phyloP scores from a whole-genome alignment of 169 alveolate genomes.

The Prorocentrum cordatum region DNA sequence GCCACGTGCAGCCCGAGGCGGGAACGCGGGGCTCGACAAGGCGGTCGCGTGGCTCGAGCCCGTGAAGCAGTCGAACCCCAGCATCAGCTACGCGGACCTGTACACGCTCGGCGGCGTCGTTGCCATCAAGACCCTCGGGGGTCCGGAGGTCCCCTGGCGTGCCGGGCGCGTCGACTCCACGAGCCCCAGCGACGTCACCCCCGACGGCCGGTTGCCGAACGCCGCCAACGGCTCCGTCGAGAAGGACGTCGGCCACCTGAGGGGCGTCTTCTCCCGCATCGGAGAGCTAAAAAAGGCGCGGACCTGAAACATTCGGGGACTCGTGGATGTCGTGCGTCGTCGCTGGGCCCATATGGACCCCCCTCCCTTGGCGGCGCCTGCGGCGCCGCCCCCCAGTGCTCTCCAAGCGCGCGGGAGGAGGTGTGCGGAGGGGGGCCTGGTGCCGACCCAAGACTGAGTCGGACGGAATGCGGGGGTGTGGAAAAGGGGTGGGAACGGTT shows the following conservation, averaged over 20 bases:
- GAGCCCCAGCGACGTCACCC: slow-evolving; percentile 7
- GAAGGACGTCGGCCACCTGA: background rate
- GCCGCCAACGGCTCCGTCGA: slow-evolving; percentile 3
- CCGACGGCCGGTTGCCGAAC: slow-evolving; percentile 9
- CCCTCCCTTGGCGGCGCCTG: no score
- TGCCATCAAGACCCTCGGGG: background rate
- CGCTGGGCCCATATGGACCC: no score
- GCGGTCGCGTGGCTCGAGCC: slow-evolving; percentile 12
- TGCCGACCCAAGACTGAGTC: no score
- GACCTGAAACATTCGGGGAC: no score
- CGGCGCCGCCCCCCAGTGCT: no score
- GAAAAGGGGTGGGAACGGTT: no score
- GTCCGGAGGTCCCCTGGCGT: slow-evolving; percentile 10
- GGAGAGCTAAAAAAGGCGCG: no score
- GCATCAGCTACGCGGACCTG: slow-evolving; percentile 5
- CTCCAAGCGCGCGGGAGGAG: no score
- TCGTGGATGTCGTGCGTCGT: no score
- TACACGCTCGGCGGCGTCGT: background rate
- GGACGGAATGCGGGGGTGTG: no score
- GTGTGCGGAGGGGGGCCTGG: no score
- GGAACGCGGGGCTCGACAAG: slow-evolving; percentile 13
- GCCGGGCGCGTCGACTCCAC: background rate
- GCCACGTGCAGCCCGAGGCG: no score
- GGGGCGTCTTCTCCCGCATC: slow-evolving; percentile 7
- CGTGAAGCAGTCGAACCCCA: slow-evolving; percentile 5